Percentiles rank a stretch among this genome's conserved stretches.
These are phyloP conservation scores for Petrea volubilis DNA, from an alignment of 257 asterid genomes.

Conservation along the genomic window DNA sequence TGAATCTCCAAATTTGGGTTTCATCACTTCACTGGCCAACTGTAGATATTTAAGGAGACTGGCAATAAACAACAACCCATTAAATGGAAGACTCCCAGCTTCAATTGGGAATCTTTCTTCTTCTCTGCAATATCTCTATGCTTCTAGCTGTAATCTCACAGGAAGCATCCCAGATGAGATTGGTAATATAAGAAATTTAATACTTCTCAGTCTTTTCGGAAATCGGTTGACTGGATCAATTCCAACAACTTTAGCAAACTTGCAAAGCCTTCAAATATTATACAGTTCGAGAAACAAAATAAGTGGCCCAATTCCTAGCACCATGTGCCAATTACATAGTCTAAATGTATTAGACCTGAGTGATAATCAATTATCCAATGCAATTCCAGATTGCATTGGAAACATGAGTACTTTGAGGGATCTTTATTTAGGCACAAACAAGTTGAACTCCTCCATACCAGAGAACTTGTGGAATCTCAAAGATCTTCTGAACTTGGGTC, in stretches of 20 bases:
- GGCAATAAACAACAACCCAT: neutral
- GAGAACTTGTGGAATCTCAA: conserved; percentile 6
- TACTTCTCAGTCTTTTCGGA: neutral
- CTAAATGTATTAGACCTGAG: neutral
- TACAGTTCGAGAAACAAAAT: neutral
- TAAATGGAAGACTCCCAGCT: conserved; percentile 8
- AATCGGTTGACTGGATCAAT: conserved; percentile 14
- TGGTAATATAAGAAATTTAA: conserved; percentile 14
- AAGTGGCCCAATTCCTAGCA: conserved; percentile 6
- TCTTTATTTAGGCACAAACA: neutral
- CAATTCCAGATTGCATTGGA: conserved; percentile 19
- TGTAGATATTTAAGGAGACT: conserved; percentile 15
- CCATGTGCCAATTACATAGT: neutral
- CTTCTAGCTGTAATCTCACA: neutral
- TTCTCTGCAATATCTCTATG: neutral
- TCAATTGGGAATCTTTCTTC: conserved; percentile 20
- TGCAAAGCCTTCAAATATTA: neutral
- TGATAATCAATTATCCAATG: neutral
- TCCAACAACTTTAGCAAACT: neutral
- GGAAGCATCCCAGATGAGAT: too few species aligned
- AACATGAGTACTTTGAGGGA: neutral
- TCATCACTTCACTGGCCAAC: conserved; percentile 21
- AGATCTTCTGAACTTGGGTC: neutral
- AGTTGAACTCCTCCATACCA: neutral
- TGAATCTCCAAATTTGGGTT: conserved; percentile 17